Percentiles rank a stretch among this genome's conserved stretches.
Conservation (phyloP, 75 land plant genomes). For the Chamaecyparis obtusa region DNA sequence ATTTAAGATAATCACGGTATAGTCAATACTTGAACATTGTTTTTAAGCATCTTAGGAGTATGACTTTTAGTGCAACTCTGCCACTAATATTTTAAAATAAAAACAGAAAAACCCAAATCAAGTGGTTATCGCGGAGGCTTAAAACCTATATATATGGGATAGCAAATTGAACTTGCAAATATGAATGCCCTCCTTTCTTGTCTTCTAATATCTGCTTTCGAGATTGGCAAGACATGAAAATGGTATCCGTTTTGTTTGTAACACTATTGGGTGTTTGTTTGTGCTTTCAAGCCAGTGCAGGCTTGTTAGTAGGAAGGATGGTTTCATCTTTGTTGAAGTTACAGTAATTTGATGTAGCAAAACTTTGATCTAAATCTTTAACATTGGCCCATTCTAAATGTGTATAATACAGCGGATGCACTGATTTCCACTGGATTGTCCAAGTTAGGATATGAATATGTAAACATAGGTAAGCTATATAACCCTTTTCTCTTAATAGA, state of each 20-base stretch:
- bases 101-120: too few relatives aligned
- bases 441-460: slow-evolving; percentile 51
- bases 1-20: too few relatives aligned
- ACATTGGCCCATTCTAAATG: not conserved
- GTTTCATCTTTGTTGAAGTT: too few relatives aligned
- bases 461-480: slow-evolving; percentile 58
- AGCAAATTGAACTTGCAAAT: not conserved
- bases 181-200: too few relatives aligned
- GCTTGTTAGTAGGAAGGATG: not conserved
- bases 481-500: not conserved
- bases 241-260: not conserved
- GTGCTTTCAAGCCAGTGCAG: not conserved
- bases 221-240: not conserved
- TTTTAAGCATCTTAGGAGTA: too few relatives aligned
- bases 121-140: not conserved
- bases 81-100: too few relatives aligned
- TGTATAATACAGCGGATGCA: slow-evolving; percentile 61
- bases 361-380: too few relatives aligned
- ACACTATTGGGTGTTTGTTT: not conserved
- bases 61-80: too few relatives aligned
- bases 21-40: too few relatives aligned
- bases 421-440: slow-evolving; percentile 79
- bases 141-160: not conserved
- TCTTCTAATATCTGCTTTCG: not conserved
- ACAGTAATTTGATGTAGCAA: too few relatives aligned